phyloP scores from a whole-genome alignment of 768 basidiomycete genomes.

The Suillus cothurnatus region DNA sequence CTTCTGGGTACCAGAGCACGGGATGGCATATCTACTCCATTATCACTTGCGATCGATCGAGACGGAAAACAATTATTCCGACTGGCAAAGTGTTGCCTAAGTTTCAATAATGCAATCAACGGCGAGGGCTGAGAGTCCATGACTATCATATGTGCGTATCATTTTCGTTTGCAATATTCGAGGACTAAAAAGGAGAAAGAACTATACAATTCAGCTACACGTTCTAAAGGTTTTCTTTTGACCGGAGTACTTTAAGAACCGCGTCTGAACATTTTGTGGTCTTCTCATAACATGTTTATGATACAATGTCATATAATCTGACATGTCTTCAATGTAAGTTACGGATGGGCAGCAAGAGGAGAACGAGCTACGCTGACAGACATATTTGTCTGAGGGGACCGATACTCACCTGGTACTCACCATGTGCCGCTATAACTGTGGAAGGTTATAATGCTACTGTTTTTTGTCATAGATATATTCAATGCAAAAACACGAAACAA shows the following conservation, averaged over 20 bases:
- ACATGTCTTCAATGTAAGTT: not conserved
- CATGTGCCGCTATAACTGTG: too few species aligned
- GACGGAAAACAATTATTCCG: constrained; percentile 23
- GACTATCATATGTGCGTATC: not conserved
- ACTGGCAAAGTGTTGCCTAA: constrained; percentile 23
- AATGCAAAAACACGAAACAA: too few species aligned
- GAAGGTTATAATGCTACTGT: too few species aligned
- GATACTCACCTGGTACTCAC: too few species aligned
- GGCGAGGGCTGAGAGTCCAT: constrained; percentile 5
- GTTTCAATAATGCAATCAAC: constrained; percentile 20
- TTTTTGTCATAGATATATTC: too few species aligned
- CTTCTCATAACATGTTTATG: not conserved
- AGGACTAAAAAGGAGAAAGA: not conserved
- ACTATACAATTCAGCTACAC: not conserved
- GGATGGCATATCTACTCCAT: constrained; percentile 14
- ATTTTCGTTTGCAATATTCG: not conserved
- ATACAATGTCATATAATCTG: not conserved
- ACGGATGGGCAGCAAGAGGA: too few species aligned
- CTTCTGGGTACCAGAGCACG: constrained; percentile 15
- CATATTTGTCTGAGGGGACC: too few species aligned
- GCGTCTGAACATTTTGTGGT: not conserved
- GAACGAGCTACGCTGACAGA: too few species aligned
- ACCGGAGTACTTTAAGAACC: not conserved
- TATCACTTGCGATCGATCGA: constrained; percentile 24
- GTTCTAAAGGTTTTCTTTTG: not conserved